These are phyloP conservation scores for Macrocystidia cucumis DNA, from an alignment of 1,284 basidiomycete genomes.

Conservation along the genomic window DNA sequence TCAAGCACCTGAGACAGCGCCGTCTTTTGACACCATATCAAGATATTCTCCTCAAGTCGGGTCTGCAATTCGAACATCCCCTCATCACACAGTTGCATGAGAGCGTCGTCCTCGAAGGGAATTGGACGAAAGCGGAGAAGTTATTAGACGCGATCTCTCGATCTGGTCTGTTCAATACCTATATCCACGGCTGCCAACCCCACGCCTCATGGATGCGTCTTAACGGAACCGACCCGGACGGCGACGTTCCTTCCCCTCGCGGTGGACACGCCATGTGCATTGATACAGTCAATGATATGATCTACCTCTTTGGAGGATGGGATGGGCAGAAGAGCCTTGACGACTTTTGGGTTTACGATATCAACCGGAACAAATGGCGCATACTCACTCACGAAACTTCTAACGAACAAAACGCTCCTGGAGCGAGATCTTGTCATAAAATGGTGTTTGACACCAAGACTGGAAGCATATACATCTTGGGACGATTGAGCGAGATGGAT, in stretches of 20 bases:
- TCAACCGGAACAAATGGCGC: conserved; percentile 57
- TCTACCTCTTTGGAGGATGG: conserved; percentile 81
- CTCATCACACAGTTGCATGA: conserved; percentile 61
- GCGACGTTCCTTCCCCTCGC: conserved; percentile 53
- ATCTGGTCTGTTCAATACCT: conserved; percentile 49
- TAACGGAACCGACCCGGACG: conserved; percentile 48
- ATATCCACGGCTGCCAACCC: conserved; percentile 48
- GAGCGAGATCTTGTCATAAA: conserved; percentile 73
- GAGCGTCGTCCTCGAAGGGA: conserved; percentile 56
- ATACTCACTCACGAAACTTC: conserved; percentile 51
- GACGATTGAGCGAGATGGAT: conserved; percentile 50
- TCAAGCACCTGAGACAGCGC: conserved; percentile 76
- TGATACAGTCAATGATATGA: conserved; percentile 51
- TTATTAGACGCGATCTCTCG: conserved; percentile 42
- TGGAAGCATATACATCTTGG: conserved; percentile 68
- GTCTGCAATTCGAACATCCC: conserved; percentile 63
- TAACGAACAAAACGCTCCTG: conserved; percentile 56
- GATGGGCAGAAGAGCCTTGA: conserved; percentile 67
- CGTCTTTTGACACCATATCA: conserved; percentile 64
- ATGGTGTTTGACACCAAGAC: conserved; percentile 73
- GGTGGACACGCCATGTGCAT: conserved; percentile 83
- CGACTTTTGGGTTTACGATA: conserved; percentile 76
- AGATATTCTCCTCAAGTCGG: conserved; percentile 48
- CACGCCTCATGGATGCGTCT: conserved; percentile 52
- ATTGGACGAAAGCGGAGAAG: conserved; percentile 55